A percentile compares a stretch with the other conserved stretches of the same genome.
Evolutionary conservation across 495 filamentous ascomycete genomes (phyloP).

Genomic region (Chaetomium cochliodes): DNA sequence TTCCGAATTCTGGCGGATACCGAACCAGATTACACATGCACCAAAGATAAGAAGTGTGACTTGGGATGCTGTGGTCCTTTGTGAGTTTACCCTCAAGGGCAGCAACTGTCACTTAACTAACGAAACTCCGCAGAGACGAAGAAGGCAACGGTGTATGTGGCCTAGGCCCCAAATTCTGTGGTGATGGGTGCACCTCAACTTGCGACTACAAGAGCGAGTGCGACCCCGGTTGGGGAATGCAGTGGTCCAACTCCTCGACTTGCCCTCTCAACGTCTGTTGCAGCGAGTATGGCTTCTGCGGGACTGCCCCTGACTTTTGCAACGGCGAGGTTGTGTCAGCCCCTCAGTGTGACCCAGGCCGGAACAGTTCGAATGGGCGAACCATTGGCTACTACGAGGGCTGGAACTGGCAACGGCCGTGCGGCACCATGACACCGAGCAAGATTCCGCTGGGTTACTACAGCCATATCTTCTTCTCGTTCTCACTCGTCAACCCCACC

Average conservation of each 20-base stretch:
- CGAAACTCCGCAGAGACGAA: not conserved
- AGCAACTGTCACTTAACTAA: not conserved
- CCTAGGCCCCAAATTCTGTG: slow-evolving; percentile 4
- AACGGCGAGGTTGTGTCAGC: not conserved
- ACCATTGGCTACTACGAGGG: slow-evolving; percentile 12
- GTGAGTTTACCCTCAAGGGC: not conserved
- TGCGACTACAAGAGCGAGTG: slow-evolving; percentile 11
- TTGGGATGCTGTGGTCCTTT: slow-evolving; percentile 3
- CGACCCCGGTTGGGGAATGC: slow-evolving; percentile 8
- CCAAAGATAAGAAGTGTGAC: not conserved
- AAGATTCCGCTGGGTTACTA: slow-evolving; percentile 6
- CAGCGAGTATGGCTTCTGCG: slow-evolving; percentile 25
- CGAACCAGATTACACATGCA: not conserved
- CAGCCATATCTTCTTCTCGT: slow-evolving; percentile 3
- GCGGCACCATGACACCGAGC: slow-evolving; percentile 6
- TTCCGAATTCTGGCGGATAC: not conserved
- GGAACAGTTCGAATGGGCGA: not conserved
- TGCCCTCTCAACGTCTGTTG: slow-evolving; percentile 33
- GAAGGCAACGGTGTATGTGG: not conserved
- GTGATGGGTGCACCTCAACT: not conserved
- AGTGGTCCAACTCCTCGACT: slow-evolving; percentile 5
- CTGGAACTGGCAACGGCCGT: slow-evolving; percentile 14
- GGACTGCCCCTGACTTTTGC: not conserved
- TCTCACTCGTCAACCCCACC: slow-evolving; percentile 1
- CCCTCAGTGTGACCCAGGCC: not conserved